Conservation (phyloP, 1,139 yeast genomes). For the Yamadazyma mexicana region DNA sequence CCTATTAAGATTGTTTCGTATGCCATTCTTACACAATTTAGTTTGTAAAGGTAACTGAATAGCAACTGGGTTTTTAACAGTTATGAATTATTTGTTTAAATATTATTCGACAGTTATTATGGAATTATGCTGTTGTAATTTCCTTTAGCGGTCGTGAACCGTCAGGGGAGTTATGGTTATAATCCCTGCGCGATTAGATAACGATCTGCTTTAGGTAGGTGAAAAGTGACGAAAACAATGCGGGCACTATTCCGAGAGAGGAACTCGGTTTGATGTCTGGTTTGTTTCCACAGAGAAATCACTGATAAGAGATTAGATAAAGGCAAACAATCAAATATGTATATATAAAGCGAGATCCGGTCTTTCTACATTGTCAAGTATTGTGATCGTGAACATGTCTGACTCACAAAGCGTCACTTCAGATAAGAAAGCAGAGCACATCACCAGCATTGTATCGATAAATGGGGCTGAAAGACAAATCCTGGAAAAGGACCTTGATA, state of each 20-base stretch:
- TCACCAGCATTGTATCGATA: constrained; percentile 9
- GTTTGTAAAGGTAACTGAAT: no score
- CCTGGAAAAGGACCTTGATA: constrained; percentile 9
- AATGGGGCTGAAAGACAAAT: constrained; percentile 8
- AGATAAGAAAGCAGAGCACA: constrained; percentile 7
- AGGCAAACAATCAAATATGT: not conserved
- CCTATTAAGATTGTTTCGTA: constrained; percentile 41
- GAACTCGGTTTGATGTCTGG: not conserved
- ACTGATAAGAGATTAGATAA: constrained; percentile 1
- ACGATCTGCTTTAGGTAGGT: no score
- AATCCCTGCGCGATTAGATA: no score
- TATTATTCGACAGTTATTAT: no score
- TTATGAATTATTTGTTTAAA: no score
- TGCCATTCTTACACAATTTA: not conserved
- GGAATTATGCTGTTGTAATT: no score
- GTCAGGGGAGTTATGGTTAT: no score
- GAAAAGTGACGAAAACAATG: not conserved
- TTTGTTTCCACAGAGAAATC: not conserved
- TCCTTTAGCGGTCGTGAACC: no score
- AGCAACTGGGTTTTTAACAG: no score
- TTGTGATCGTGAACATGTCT: constrained; percentile 1
- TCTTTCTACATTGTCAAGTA: no score
- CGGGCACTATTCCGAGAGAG: not conserved
- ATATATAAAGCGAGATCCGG: not conserved
- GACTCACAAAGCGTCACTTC: not conserved